phyloP scores from a whole-genome alignment of 306 rosid species.

The Sindora glabra region DNA sequence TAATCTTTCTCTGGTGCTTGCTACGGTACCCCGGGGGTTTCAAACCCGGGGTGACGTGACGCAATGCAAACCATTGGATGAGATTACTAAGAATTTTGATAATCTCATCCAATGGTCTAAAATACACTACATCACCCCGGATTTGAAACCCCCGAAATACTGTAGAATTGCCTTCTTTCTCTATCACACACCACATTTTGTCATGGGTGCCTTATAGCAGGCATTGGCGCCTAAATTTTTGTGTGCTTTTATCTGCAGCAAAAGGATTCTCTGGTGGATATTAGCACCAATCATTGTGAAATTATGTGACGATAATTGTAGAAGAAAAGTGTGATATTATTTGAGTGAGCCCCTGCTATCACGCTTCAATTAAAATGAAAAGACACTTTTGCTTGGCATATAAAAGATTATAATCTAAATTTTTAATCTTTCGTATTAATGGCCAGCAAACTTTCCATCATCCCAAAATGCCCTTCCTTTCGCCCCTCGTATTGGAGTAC shows the following conservation, averaged over 20 bases:
- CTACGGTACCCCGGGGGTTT: too few species aligned
- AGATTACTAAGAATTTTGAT: too few species aligned
- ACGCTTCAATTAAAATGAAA: conserved; percentile 15
- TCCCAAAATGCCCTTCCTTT: conserved; percentile 13
- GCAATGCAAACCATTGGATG: too few species aligned
- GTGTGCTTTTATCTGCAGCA: conserved; percentile 14
- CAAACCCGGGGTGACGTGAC: too few species aligned
- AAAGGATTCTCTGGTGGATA: conserved; percentile 17
- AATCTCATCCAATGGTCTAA: too few species aligned
- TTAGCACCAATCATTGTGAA: conserved; percentile 28
- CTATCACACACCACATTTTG: conserved; percentile 1
- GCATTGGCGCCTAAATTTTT: too few species aligned
- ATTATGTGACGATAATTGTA: conserved; percentile 21
- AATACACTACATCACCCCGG: too few species aligned
- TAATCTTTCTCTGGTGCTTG: too few species aligned
- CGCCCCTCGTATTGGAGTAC: conserved; percentile 5
- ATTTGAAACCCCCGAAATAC: too few species aligned
- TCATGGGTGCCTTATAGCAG: too few species aligned
- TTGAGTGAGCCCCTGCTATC: not conserved
- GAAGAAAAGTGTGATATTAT: not conserved
- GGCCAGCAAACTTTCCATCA: conserved; percentile 21
- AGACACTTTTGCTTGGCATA: conserved; percentile 23
- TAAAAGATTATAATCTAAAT: conserved; percentile 17
- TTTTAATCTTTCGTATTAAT: conserved; percentile 7
- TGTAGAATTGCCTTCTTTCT: too few species aligned